Conservation (phyloP, 148 eudicot genomes). For the Amaranthus cruentus region DNA sequence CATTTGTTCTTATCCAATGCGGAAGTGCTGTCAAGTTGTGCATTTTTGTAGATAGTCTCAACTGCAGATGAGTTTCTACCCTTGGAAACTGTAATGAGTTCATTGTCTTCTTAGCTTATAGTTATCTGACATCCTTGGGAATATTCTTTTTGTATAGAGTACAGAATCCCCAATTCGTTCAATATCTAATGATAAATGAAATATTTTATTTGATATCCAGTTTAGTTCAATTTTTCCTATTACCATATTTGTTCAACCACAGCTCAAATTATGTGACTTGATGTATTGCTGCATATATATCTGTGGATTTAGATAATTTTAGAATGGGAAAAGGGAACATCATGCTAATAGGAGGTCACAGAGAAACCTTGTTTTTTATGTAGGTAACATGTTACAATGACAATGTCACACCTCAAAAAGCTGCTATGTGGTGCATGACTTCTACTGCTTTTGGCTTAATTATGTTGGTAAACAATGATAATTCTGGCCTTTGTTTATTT, state of each 20-base stretch:
- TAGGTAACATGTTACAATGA: not conserved
- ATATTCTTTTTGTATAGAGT: conserved; percentile 38
- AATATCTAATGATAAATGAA: conserved; percentile 9
- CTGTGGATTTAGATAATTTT: not conserved
- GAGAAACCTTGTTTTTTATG: not conserved
- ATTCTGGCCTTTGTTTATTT: not conserved
- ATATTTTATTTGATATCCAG: conserved; percentile 2
- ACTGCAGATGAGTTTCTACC: conserved; percentile 96
- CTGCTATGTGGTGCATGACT: not conserved
- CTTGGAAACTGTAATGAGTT: conserved; percentile 63
- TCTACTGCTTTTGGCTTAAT: not conserved
- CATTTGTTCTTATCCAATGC: conserved; percentile 9
- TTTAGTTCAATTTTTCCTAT: not conserved
- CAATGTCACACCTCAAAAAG: no score
- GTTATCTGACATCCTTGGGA: conserved; percentile 27
- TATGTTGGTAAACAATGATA: not conserved
- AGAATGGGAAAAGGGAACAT: not conserved
- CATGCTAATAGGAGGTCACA: not conserved
- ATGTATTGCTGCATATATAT: not conserved
- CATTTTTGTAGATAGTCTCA: conserved; percentile 65
- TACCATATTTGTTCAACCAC: not conserved
- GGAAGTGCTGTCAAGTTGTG: conserved; percentile 34
- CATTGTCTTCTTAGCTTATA: conserved; percentile 22
- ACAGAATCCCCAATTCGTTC: conserved; percentile 26
- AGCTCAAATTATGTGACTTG: not conserved